Evolutionary conservation across 2,329 filamentous ascomycete genomes (phyloP).

Genomic region (Lojkania enalia): DNA sequence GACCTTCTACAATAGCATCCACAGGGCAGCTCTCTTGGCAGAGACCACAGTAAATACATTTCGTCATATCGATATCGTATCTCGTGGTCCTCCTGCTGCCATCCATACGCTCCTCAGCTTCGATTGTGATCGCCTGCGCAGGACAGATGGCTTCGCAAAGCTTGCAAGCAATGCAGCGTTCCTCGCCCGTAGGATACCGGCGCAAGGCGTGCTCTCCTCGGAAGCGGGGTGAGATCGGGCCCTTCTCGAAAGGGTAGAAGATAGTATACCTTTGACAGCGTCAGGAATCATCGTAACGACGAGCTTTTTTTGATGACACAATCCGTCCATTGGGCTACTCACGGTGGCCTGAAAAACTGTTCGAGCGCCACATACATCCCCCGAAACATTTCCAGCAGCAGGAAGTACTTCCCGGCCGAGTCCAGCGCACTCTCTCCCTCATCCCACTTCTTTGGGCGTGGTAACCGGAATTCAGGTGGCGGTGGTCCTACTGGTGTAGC

Average conservation of each 20-base stretch:
- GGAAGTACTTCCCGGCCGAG: conserved; percentile 88
- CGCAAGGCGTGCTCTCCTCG: conserved; percentile 96
- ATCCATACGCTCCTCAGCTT: conserved; percentile 96
- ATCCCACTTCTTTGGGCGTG: conserved; percentile 75
- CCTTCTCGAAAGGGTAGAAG: conserved; percentile 98
- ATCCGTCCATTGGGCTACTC: conserved; percentile 55
- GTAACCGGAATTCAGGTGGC: conserved; percentile 78
- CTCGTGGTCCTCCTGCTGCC: conserved; percentile 92
- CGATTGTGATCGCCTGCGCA: conserved; percentile 97
- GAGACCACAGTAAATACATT: conserved; percentile 99
- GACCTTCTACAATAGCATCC: conserved; percentile 83
- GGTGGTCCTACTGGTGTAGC: conserved; percentile 76
- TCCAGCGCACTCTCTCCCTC: conserved; percentile 79
- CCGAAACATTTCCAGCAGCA: conserved; percentile 91
- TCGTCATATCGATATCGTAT: conserved; percentile 99
- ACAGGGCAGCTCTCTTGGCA: conserved; percentile 99
- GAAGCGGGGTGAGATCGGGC: conserved; percentile 96
- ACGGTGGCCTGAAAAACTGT: conserved; percentile 98
- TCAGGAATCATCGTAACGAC: conserved; percentile 28
- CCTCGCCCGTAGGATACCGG: conserved; percentile 95
- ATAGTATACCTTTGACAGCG: conserved; percentile 78
- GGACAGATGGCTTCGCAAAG: conserved; percentile 98
- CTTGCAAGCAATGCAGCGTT: conserved; percentile 99
- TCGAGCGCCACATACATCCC: conserved; percentile 98
- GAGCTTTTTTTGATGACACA: background rate